Evolutionary conservation across 1,284 basidiomycete species (phyloP).

Genomic region (Cutaneotrichosporon daszewskae): DNA sequence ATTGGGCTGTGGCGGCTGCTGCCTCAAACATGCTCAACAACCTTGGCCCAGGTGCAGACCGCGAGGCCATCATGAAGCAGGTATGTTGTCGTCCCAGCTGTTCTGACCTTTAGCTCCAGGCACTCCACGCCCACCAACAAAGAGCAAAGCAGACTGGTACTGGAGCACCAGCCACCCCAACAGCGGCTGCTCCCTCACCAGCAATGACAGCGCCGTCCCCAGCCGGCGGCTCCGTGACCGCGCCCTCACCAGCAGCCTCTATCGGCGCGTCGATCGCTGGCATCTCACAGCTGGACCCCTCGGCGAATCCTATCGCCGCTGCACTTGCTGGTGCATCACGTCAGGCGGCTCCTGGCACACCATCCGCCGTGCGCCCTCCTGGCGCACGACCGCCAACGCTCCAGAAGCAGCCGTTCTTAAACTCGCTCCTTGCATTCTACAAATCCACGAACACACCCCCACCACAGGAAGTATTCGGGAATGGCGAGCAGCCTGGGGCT

Average conservation of each 20-base stretch:
- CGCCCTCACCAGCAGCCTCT: constrained; percentile 5
- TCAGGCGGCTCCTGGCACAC: no score
- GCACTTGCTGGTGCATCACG: no score
- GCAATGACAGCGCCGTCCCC: constrained; percentile 10
- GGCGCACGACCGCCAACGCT: constrained; percentile 2
- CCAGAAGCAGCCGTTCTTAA: constrained; percentile 27
- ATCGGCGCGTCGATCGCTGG: no score
- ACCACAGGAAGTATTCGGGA: constrained; percentile 31
- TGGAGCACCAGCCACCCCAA: not conserved
- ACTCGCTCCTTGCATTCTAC: constrained; percentile 27
- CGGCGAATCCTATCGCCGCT: no score
- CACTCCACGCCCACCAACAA: constrained; percentile 28
- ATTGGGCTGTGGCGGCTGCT: constrained; percentile 12
- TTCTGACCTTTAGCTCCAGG: constrained; percentile 25
- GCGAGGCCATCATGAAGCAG: constrained; percentile 43
- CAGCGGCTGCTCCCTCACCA: constrained; percentile 8
- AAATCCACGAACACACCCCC: constrained; percentile 20
- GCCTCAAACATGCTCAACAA: constrained; percentile 17
- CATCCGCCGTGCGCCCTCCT: no score
- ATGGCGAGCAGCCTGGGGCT: constrained; percentile 30
- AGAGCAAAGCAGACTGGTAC: constrained; percentile 11
- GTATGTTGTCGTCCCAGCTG: constrained; percentile 15
- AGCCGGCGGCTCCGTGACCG: constrained; percentile 6
- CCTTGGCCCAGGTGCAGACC: constrained; percentile 21
- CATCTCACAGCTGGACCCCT: no score